Conservation (phyloP, 176 grass and related monocot species). For the Oropetium thomaeum region DNA sequence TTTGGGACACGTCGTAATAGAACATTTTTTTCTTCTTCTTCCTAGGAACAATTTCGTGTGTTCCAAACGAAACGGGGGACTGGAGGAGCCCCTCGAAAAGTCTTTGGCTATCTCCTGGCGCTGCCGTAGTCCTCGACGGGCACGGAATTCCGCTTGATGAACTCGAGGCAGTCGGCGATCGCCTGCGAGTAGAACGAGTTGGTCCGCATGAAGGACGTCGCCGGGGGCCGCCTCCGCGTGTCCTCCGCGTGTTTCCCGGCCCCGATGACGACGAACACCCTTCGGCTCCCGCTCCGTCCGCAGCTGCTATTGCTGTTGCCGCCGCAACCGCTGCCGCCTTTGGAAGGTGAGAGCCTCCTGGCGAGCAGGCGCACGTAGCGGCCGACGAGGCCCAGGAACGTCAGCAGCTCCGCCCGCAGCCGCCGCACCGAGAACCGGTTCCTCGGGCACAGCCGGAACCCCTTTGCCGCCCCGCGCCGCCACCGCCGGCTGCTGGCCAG, state of each 20-base stretch:
- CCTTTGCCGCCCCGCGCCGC: constrained; percentile 25
- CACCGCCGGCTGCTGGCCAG: constrained; percentile 26
- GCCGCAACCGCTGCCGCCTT: background rate
- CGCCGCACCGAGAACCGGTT: constrained; percentile 57
- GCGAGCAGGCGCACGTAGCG: constrained; percentile 41
- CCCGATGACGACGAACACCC: constrained; percentile 40
- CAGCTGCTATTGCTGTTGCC: background rate
- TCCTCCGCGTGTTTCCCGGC: background rate
- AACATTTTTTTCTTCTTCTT: background rate
- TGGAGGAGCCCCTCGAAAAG: background rate
- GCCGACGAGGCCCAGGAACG: constrained; percentile 48
- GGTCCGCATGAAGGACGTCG: constrained; percentile 40
- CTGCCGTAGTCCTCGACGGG: constrained; percentile 43
- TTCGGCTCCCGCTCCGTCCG: constrained; percentile 38
- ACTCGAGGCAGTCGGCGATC: constrained; percentile 87
- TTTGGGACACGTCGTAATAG: background rate
- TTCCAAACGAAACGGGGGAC: background rate
- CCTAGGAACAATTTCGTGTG: background rate
- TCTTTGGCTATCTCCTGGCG: background rate
- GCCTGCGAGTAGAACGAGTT: constrained; percentile 87
- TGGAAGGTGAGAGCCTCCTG: background rate
- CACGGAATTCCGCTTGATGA: constrained; percentile 76
- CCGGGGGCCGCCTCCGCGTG: background rate
- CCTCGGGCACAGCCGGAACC: constrained; percentile 55
- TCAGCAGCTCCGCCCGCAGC: constrained; percentile 42